phyloP scores from a whole-genome alignment of 2,329 filamentous ascomycete genomes.

The Trichoderma sp. region DNA sequence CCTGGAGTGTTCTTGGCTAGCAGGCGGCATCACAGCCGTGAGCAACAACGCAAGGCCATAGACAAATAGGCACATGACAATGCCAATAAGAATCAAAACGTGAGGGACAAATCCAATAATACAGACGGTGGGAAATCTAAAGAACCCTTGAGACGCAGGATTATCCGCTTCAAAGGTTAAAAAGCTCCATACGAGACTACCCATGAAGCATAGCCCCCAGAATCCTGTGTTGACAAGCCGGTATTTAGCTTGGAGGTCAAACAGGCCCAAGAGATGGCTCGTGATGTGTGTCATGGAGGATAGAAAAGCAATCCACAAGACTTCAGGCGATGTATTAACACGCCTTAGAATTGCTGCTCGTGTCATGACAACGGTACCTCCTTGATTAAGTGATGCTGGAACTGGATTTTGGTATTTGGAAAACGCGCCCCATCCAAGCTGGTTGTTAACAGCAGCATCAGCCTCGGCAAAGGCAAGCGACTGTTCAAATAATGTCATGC shows the following conservation, averaged over 20 bases:
- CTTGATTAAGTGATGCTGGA: slow-evolving; percentile 26
- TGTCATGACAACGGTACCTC: slow-evolving; percentile 51
- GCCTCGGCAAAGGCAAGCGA: slow-evolving; percentile 95
- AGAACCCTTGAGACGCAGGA: slow-evolving; percentile 62
- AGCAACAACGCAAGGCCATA: slow-evolving; percentile 76
- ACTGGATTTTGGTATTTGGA: slow-evolving; percentile 46
- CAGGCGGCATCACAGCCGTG: slow-evolving; percentile 55
- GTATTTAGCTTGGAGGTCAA: slow-evolving; percentile 75
- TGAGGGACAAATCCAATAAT: slow-evolving; percentile 95
- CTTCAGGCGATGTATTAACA: slow-evolving; percentile 86
- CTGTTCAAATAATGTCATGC: slow-evolving; percentile 96
- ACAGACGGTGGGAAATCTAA: slow-evolving; percentile 90
- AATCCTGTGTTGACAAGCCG: slow-evolving; percentile 85
- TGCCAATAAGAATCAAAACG: slow-evolving; percentile 80
- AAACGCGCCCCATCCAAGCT: slow-evolving; percentile 71
- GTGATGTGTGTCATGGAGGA: slow-evolving; percentile 86
- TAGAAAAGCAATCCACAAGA: slow-evolving; percentile 83
- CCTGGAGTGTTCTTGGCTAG: slow-evolving; percentile 29
- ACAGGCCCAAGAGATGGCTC: slow-evolving; percentile 78
- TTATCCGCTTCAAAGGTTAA: slow-evolving; percentile 63
- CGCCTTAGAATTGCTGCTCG: slow-evolving; percentile 71
- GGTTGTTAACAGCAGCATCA: slow-evolving; percentile 80
- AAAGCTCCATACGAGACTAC: slow-evolving; percentile 77
- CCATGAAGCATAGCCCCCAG: slow-evolving; percentile 91
- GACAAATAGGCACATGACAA: slow-evolving; percentile 72